phyloP scores from a whole-genome alignment of 2,329 filamentous ascomycete species.

The Ceratocystis variospora region DNA sequence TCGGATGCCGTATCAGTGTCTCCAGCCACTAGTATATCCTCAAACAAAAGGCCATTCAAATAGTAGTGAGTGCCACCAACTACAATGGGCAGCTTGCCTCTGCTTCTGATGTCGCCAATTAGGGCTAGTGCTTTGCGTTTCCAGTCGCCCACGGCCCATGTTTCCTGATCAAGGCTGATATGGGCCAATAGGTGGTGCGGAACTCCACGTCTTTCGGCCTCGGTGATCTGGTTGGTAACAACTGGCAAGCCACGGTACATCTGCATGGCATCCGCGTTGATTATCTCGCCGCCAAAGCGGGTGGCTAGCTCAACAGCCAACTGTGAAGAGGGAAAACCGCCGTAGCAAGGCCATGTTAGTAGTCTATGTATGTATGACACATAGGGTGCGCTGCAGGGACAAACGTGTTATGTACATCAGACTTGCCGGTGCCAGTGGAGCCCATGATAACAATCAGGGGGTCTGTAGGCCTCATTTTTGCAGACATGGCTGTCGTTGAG shows the following conservation, averaged over 20 bases:
- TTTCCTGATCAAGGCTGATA: slow-evolving; percentile 58
- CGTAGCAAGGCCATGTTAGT: slow-evolving; percentile 5
- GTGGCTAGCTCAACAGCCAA: slow-evolving; percentile 78
- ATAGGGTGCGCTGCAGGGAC: background rate
- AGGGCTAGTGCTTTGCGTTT: slow-evolving; percentile 51
- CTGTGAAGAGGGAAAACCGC: slow-evolving; percentile 32
- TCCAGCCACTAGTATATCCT: slow-evolving; percentile 48
- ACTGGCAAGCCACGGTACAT: slow-evolving; percentile 84
- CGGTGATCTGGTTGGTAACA: slow-evolving; percentile 84
- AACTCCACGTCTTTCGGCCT: slow-evolving; percentile 60
- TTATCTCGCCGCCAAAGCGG: slow-evolving; percentile 77
- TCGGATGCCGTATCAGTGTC: slow-evolving; percentile 25
- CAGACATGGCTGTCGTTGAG: slow-evolving; percentile 25
- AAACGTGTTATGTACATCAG: slow-evolving; percentile 45
- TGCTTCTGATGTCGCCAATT: slow-evolving; percentile 62
- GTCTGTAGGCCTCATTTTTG: slow-evolving; percentile 28
- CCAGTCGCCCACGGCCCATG: slow-evolving; percentile 74
- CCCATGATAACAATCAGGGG: slow-evolving; percentile 74
- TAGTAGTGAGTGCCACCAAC: slow-evolving; percentile 97
- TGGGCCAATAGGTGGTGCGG: slow-evolving; percentile 79
- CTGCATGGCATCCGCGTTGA: slow-evolving; percentile 98
- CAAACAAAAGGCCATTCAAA: slow-evolving; percentile 74
- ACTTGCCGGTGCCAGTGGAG: slow-evolving; percentile 87
- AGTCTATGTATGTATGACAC: background rate
- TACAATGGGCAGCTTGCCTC: slow-evolving; percentile 73